Percentiles rank a stretch among this genome's conserved stretches.
Conservation (phyloP, 371 early-diverging fungal species). For the Mortierella sp. region DNA sequence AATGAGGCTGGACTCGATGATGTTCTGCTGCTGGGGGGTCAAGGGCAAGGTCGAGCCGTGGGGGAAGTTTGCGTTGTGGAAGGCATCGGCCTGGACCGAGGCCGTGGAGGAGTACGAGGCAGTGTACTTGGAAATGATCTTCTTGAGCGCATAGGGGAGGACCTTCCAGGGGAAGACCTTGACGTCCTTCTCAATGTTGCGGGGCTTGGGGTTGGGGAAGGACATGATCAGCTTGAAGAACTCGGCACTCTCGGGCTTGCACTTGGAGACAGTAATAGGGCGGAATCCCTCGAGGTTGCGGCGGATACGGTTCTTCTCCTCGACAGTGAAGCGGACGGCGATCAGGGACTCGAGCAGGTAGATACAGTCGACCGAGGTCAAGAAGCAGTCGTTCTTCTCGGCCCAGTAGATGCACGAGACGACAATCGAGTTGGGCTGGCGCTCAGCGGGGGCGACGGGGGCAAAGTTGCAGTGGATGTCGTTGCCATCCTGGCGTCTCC, state of each 20-base stretch:
- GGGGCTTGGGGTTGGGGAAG: slow-evolving; percentile 86
- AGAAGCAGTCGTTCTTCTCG: slow-evolving; percentile 78
- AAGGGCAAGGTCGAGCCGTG: slow-evolving; percentile 53
- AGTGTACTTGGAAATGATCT: slow-evolving; percentile 81
- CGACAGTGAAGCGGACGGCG: slow-evolving; percentile 82
- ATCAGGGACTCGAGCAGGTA: slow-evolving; percentile 82
- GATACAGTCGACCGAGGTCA: slow-evolving; percentile 87
- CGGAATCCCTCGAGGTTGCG: slow-evolving; percentile 88
- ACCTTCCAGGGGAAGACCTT: slow-evolving; percentile 86
- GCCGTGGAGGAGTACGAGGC: slow-evolving; percentile 67
- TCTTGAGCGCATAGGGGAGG: slow-evolving; percentile 75
- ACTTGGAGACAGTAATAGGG: slow-evolving; percentile 84
- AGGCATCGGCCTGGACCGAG: slow-evolving; percentile 64
- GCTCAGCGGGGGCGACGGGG: slow-evolving; percentile 66
- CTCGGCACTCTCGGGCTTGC: slow-evolving; percentile 77
- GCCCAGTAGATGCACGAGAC: slow-evolving; percentile 90
- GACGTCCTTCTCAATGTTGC: slow-evolving; percentile 90
- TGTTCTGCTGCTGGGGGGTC: slow-evolving; percentile 50
- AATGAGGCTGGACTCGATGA: slow-evolving; percentile 49
- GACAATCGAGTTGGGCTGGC: slow-evolving; percentile 72
- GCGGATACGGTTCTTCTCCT: slow-evolving; percentile 89
- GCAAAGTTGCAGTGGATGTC: slow-evolving; percentile 76
- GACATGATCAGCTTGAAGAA: slow-evolving; percentile 88
- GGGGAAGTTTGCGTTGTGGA: slow-evolving; percentile 57
- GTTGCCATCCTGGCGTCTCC: slow-evolving; percentile 71